Conservation (phyloP, 345 rosid genomes). For the Erucastrum elatum region DNA sequence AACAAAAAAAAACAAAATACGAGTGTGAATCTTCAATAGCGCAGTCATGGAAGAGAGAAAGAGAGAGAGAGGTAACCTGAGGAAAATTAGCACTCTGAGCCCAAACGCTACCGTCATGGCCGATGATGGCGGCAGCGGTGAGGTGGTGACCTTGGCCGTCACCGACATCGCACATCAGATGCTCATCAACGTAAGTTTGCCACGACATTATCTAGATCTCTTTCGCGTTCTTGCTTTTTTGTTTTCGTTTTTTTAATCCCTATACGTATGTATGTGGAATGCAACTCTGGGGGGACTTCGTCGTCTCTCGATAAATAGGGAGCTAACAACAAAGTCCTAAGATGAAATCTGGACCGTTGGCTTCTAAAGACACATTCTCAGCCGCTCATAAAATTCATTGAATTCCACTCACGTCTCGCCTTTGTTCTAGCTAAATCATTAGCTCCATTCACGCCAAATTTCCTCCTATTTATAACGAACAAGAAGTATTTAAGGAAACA, state of each 20-base stretch:
- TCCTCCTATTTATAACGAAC: slow-evolving; percentile 28
- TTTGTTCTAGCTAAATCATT: slow-evolving; percentile 37
- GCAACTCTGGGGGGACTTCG: slow-evolving; percentile 14
- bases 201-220: slow-evolving; percentile 62
- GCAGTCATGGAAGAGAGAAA: not conserved
- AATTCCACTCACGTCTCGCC: slow-evolving; percentile 27
- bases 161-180: slow-evolving; percentile 79
- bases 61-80: slow-evolving; percentile 37
- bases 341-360: slow-evolving; percentile 24
- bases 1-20: too few species aligned
- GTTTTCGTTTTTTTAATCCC: not conserved
- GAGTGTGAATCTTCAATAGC: not conserved
- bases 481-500: slow-evolving; percentile 2
- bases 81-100: slow-evolving; percentile 83
- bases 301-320: slow-evolving; percentile 40
- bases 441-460: slow-evolving; percentile 9
- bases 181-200: slow-evolving; percentile 88
- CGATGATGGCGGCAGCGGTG: slow-evolving; percentile 71
- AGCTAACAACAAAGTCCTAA: slow-evolving; percentile 15
- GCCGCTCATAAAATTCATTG: slow-evolving; percentile 18
- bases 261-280: not conserved
- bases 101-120: slow-evolving; percentile 87
- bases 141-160: slow-evolving; percentile 80
- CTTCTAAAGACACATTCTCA: slow-evolving; percentile 13
- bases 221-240: slow-evolving; percentile 6